Evolutionary conservation across 495 filamentous ascomycete genomes (phyloP), one percentile per base, ranked within the genome.

Genomic region (Penicillium malachiteum): DNA sequence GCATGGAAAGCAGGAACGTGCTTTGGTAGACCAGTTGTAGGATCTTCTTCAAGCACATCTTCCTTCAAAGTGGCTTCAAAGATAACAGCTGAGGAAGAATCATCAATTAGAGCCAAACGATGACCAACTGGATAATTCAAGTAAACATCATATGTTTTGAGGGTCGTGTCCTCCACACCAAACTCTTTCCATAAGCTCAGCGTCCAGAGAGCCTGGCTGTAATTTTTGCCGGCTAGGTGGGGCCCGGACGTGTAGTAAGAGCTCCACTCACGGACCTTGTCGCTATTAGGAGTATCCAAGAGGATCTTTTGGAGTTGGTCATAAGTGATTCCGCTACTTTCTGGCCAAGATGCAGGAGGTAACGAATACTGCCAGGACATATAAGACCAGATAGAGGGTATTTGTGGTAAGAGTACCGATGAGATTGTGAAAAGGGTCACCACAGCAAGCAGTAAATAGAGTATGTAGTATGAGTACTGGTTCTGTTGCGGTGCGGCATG

Each of bases 1-100:
- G 93, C 94, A 71, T 98, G 92, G 73, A 97, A 98, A 3, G 88
- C 95, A 3, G 94, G 92, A 42, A 97, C 82, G 35, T 2, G 13
- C 30, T 91, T 81, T 55, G 93, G 79, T 13, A 80, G 67, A 32
- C 91, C 68, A 21, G 84, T 77, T 21, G 81, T 89, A 0, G 92
- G 35, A 9, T 38, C 35, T n/a, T 38, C 35, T 9, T 9, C 13
- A 2, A 38, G 96, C 7, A 80, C 76, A 66, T 98, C 94, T 52
- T 96, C 85, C 0, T 89, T 79, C n/a, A 97, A 75, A 0, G 79
- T 84, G 3, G 91, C 92, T 65, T 96, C 88, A 59, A 85, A 96
- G 30, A 80, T 77, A 1, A 96, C 85, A 26, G 75, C 55, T n/a
- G 63, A 56, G 32, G 50, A 54, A 16, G 65, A 59, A 56, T 82